A percentile compares a stretch with the other conserved stretches of the same genome.
Evolutionary conservation across 805 yeast species (phyloP).

Genomic region (Wickerhamiella siamensis): DNA sequence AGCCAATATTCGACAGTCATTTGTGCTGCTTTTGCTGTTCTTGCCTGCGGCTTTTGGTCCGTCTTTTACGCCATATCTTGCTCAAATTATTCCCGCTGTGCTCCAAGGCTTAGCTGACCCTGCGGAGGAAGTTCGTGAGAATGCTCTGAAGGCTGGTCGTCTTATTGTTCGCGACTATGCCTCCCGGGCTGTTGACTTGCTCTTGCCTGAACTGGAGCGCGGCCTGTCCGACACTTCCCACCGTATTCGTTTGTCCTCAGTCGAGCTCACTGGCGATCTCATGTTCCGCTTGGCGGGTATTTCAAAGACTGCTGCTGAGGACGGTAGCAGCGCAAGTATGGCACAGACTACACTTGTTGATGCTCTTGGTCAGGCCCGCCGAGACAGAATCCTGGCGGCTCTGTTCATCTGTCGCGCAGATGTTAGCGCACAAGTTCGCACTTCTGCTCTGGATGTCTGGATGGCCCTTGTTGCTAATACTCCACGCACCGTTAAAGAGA

Average conservation of each 20-base stretch:
- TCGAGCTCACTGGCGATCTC: slow-evolving; percentile 88
- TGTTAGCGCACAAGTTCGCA: slow-evolving; percentile 71
- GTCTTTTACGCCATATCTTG: slow-evolving; percentile 74
- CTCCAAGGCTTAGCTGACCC: slow-evolving; percentile 80
- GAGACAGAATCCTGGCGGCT: slow-evolving; percentile 75
- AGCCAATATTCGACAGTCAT: slow-evolving; percentile 74
- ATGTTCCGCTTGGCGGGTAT: slow-evolving; percentile 84
- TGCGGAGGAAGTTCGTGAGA: slow-evolving; percentile 75
- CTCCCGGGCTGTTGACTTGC: slow-evolving; percentile 76
- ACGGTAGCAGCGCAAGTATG: slow-evolving; percentile 19
- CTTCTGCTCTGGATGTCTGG: slow-evolving; percentile 89
- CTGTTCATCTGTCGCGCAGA: slow-evolving; percentile 91
- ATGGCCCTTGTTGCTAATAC: slow-evolving; percentile 91
- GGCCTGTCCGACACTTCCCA: slow-evolving; percentile 74
- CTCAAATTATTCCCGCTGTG: slow-evolving; percentile 79
- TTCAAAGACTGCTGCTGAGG: slow-evolving; percentile 28
- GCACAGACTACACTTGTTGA: slow-evolving; percentile 43
- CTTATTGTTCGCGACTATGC: slow-evolving; percentile 85
- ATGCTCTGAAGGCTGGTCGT: slow-evolving; percentile 84
- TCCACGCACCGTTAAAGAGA: slow-evolving; percentile 86
- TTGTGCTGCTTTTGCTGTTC: slow-evolving; percentile 74
- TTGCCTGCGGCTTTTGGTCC: slow-evolving; percentile 87
- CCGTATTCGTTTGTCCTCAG: slow-evolving; percentile 84
- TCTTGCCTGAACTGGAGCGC: slow-evolving; percentile 82
- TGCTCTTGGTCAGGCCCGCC: slow-evolving; percentile 72